Evolutionary conservation across 2,329 filamentous ascomycete species (phyloP), one percentile per base, ranked within the genome.

Genomic region (Chaetomiaceae sp.): DNA sequence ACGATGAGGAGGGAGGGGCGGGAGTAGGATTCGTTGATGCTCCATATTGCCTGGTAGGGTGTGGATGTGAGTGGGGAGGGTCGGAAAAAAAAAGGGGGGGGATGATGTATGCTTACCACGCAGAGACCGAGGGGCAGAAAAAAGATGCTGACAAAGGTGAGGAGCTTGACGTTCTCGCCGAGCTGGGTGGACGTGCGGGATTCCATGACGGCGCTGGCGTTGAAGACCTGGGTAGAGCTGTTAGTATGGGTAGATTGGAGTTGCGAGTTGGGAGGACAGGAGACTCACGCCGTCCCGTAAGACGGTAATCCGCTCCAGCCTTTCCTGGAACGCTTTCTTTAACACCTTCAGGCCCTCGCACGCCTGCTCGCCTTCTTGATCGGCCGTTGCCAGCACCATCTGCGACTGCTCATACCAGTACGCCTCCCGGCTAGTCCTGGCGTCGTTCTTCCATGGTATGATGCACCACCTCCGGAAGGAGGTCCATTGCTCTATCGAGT

Each of bases 121-220:
- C 39, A 42, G 12, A 42, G 39, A 17, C 39, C 45, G n/a, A 48
- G 37, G 2, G 37, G 45, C 5, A 48, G 45, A 17, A 48, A 48
- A 25, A 41, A 48, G 27, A 48, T 48, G 45, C 45, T 48, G n/a
- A 48, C 45, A 23, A 48, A 41, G 1, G 37, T 48, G 19, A 48
- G 37, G 5, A 48, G 37, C 19, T 48, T 48, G n/a, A 48, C 37
- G 8, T 48, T 41, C n/a, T 48, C 27, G 14, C 45, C 45, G 5
- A 48, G 37, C 10, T 48, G 17, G 8, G 45, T 48, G 1, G 37
- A 41, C 5, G 37, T 25, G 7, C 45, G 35, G 20, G 23, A 33
- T 34, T 48, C 45, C 45, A 48, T 48, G 27, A 48, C 35, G 25
- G 45, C 45, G 14, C 45, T 48, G 14, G 45, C 45, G 20, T 48